Conservation (phyloP, 2,329 filamentous ascomycete genomes). For the Fulvia fulva region DNA sequence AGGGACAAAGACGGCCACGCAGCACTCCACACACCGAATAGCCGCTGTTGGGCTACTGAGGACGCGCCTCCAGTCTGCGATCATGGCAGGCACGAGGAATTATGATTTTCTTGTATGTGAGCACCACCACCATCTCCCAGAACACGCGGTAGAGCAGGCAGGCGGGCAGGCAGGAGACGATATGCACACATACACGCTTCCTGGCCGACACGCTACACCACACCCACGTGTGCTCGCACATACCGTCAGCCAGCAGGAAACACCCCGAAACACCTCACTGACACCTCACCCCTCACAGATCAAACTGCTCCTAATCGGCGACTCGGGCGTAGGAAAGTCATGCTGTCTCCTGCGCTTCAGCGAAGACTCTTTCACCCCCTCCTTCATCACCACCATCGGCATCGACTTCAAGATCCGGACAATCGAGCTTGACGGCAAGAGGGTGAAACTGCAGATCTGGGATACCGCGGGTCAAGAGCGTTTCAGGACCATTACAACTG, state of each 20-base stretch:
- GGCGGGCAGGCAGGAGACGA: background rate
- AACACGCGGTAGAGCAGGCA: background rate
- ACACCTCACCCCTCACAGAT: slow-evolving; percentile 56
- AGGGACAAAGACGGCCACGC: background rate
- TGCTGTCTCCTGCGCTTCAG: slow-evolving; percentile 96
- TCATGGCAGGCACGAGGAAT: slow-evolving; percentile 95
- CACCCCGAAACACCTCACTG: background rate
- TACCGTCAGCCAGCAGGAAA: background rate
- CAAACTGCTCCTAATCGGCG: slow-evolving; percentile 93
- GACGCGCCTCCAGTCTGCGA: slow-evolving; percentile 10
- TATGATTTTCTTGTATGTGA: slow-evolving; percentile 91
- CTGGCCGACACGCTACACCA: background rate
- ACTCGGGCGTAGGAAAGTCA: slow-evolving; percentile 94
- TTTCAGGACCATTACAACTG: slow-evolving; percentile 97
- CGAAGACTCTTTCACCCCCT: slow-evolving; percentile 95
- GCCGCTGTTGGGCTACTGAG: background rate
- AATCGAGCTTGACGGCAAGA: slow-evolving; percentile 97
- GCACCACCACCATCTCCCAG: background rate
- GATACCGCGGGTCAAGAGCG: slow-evolving; percentile 97
- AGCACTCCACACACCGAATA: background rate
- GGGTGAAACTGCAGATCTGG: slow-evolving; percentile 99
- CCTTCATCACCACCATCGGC: slow-evolving; percentile 97
- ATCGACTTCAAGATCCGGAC: slow-evolving; percentile 99
- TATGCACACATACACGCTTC: background rate
- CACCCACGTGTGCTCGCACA: background rate